phyloP scores from a whole-genome alignment of 2,329 filamentous ascomycete species.

The Fusarium bactridioides region DNA sequence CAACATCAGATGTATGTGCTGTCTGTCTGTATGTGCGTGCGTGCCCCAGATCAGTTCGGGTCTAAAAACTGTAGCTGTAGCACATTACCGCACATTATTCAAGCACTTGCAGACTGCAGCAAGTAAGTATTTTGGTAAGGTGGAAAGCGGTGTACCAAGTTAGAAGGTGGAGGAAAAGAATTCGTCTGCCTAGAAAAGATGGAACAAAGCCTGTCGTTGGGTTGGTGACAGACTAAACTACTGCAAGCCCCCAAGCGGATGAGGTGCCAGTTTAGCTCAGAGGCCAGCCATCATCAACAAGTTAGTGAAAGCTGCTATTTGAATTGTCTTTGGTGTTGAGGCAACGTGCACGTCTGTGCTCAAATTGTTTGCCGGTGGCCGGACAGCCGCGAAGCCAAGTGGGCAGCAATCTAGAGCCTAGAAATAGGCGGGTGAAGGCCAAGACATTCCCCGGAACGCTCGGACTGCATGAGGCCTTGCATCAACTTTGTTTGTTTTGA shows the following conservation, averaged over 20 bases:
- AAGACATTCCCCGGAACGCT: constrained; percentile 27
- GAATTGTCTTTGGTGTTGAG: constrained; percentile 15
- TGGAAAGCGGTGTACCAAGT: constrained; percentile 6
- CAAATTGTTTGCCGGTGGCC: constrained; percentile 17
- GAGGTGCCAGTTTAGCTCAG: not conserved
- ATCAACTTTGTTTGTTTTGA: not conserved
- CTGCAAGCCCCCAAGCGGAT: constrained; percentile 32
- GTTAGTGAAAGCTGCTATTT: not conserved
- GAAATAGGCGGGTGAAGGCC: constrained; percentile 2
- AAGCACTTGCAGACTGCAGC: not conserved
- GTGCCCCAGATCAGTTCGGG: not conserved
- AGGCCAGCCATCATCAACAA: not conserved
- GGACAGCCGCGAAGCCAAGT: constrained; percentile 30
- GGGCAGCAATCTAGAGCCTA: constrained; percentile 31
- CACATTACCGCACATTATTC: constrained; percentile 16
- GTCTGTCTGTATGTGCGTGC: not conserved
- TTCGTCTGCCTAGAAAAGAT: constrained; percentile 38
- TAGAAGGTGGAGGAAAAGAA: constrained; percentile 20
- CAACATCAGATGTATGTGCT: constrained; percentile 21
- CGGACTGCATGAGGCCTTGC: constrained; percentile 6
- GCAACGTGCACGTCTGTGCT: constrained; percentile 13
- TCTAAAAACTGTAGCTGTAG: not conserved
- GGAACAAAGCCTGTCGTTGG: not conserved
- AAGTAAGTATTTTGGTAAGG: not conserved
- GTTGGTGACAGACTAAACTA: constrained; percentile 17